These are phyloP conservation scores for Ailanthus altissimus DNA, from an alignment of 345 rosid genomes.

Conservation along the genomic window DNA sequence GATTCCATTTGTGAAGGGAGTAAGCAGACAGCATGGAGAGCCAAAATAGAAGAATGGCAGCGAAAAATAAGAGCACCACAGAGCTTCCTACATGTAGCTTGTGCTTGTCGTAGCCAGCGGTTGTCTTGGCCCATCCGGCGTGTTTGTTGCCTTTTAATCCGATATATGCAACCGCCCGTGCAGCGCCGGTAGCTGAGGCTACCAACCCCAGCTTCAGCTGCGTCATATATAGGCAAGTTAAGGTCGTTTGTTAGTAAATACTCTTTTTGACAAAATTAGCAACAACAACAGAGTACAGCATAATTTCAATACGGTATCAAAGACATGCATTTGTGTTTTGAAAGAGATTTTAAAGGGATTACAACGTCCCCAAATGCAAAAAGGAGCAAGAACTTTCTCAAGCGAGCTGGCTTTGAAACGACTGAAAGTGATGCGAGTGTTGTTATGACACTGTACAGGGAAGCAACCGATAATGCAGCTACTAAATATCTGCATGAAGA, in stretches of 20 bases:
- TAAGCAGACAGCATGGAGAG: constrained; percentile 49
- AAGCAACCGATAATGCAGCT: constrained; percentile 55
- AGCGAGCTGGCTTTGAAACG: constrained; percentile 35
- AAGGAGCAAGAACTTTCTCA: constrained; percentile 38
- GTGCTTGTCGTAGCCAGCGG: constrained; percentile 55
- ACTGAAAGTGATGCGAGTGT: constrained; percentile 51
- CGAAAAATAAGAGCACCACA: constrained; percentile 46
- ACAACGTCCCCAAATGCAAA: constrained; percentile 58
- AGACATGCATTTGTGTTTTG: not conserved
- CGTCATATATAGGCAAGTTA: constrained; percentile 3
- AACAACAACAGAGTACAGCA: not conserved
- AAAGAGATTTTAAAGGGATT: constrained; percentile 3
- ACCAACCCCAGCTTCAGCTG: constrained; percentile 79
- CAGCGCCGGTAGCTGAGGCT: constrained; percentile 75
- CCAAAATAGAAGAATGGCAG: constrained; percentile 56
- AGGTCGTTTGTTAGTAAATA: too few relatives aligned
- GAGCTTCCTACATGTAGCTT: constrained; percentile 56
- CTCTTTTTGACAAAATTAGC: too few relatives aligned
- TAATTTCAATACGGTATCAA: not conserved
- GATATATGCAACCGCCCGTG: constrained; percentile 70
- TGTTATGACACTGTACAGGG: constrained; percentile 58
- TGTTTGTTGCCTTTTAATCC: constrained; percentile 68
- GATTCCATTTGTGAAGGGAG: constrained; percentile 45
- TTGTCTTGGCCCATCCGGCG: constrained; percentile 50
- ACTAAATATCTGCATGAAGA: constrained; percentile 57